phyloP scores from a whole-genome alignment of 345 rosid species.

The Salix exigua region DNA sequence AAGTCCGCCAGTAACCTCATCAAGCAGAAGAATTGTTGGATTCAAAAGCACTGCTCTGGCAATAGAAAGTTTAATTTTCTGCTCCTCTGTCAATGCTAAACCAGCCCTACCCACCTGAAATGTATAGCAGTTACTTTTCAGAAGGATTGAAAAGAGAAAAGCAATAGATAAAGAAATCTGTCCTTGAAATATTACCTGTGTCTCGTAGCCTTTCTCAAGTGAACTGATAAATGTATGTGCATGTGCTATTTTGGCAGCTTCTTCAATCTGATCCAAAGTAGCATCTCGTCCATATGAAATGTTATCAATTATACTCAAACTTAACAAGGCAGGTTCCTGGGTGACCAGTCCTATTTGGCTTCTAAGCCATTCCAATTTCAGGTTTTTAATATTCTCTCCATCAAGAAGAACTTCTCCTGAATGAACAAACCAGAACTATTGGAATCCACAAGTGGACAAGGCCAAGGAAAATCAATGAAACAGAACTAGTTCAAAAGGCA shows the following conservation, averaged over 20 bases:
- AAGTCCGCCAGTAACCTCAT: slow-evolving; percentile 97
- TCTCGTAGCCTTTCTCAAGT: slow-evolving; percentile 84
- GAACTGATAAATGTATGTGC: slow-evolving; percentile 92
- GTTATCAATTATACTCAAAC: slow-evolving; percentile 84
- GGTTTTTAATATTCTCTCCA: slow-evolving; percentile 90
- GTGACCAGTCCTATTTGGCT: slow-evolving; percentile 95
- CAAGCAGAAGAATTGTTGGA: slow-evolving; percentile 88
- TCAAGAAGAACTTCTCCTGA: slow-evolving; percentile 98
- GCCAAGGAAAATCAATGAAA: slow-evolving; percentile 11
- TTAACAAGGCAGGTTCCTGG: slow-evolving; percentile 93
- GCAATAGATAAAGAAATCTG: not conserved
- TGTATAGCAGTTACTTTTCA: slow-evolving; percentile 10
- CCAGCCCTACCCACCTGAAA: slow-evolving; percentile 93
- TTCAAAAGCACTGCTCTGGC: slow-evolving; percentile 96
- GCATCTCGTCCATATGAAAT: slow-evolving; percentile 87
- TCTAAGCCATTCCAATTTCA: slow-evolving; percentile 89
- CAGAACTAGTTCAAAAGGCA: not conserved
- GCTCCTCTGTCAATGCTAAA: slow-evolving; percentile 81
- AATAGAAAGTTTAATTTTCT: slow-evolving; percentile 87
- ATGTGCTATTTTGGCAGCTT: slow-evolving; percentile 93
- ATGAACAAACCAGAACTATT: not conserved
- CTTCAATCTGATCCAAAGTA: slow-evolving; percentile 81
- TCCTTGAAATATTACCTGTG: slow-evolving; percentile 50
- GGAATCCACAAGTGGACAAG: slow-evolving; percentile 15
- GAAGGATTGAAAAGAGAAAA: not conserved